Evolutionary conservation across 805 yeast genomes (phyloP).

Genomic region (Huiozyma naganishii): DNA sequence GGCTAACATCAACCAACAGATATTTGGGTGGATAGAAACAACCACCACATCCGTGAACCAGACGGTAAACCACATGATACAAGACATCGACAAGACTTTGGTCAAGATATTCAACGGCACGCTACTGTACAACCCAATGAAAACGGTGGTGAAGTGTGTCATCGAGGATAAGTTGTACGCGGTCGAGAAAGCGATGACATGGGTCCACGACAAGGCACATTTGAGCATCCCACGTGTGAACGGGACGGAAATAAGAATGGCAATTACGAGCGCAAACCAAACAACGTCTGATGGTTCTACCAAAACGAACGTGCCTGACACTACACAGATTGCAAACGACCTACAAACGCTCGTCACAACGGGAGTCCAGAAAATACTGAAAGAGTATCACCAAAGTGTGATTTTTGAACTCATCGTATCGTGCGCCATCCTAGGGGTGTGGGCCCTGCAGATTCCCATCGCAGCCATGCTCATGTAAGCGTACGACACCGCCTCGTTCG

Average conservation of each 20-base stretch:
- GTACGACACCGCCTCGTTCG: no score
- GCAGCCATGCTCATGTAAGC: constrained; percentile 20
- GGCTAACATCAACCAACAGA: constrained; percentile 42
- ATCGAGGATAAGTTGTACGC: constrained; percentile 60
- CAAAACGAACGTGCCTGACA: constrained; percentile 1
- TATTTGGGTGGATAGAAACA: constrained; percentile 55
- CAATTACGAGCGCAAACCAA: constrained; percentile 4
- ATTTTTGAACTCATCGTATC: constrained; percentile 39
- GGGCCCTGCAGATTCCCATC: constrained; percentile 37
- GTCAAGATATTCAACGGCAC: constrained; percentile 57
- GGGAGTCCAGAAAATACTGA: constrained; percentile 21
- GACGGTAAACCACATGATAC: constrained; percentile 49
- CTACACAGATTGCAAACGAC: constrained; percentile 13
- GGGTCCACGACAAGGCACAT: constrained; percentile 60
- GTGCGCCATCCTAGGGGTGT: constrained; percentile 33
- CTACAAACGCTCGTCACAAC: constrained; percentile 9
- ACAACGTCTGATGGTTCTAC: constrained; percentile 1
- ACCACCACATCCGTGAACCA: constrained; percentile 48
- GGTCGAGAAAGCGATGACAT: constrained; percentile 61
- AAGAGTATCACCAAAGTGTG: constrained; percentile 24
- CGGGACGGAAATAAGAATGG: constrained; percentile 21
- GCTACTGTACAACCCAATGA: constrained; percentile 50
- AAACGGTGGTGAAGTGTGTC: constrained; percentile 65
- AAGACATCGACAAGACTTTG: constrained; percentile 48
- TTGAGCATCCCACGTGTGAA: constrained; percentile 46